A percentile compares a stretch with the other conserved stretches of the same genome.
Conservation (phyloP, 2,329 filamentous ascomycete genomes). For the Monilinia fructigena region DNA sequence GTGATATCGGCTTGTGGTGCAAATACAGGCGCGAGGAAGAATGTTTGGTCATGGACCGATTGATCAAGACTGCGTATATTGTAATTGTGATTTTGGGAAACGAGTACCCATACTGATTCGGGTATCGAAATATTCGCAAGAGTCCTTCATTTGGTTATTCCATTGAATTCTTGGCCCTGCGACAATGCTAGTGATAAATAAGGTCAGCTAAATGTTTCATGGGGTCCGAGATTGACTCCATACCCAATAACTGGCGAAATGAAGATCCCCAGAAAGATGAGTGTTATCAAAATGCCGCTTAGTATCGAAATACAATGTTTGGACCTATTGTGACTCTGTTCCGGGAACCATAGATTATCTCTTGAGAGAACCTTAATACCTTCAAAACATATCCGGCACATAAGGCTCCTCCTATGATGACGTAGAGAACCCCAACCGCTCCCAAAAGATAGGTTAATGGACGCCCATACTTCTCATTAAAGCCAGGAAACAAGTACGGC, state of each 20-base stretch:
- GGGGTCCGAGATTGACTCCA: not conserved
- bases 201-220: not conserved
- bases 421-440: not conserved
- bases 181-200: not conserved
- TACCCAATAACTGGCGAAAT: slow-evolving; percentile 22
- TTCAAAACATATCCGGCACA: not conserved
- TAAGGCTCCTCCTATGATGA: not conserved
- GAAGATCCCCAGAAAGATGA: not conserved
- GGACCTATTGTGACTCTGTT: not conserved
- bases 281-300: not conserved
- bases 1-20: slow-evolving; percentile 3
- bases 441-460: not conserved
- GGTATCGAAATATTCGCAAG: slow-evolving; percentile 29
- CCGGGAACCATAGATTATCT: not conserved
- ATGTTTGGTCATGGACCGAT: not conserved
- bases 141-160: slow-evolving; percentile 30
- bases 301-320: not conserved
- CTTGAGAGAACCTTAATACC: not conserved
- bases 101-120: slow-evolving; percentile 26
- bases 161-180: slow-evolving; percentile 24
- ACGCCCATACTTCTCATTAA: accelerated
- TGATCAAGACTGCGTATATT: slow-evolving; percentile 1
- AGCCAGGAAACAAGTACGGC: slow-evolving; percentile 24
- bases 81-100: not conserved
- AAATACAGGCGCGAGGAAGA: slow-evolving; percentile 15